phyloP scores from a whole-genome alignment of 306 rosid genomes.

The Aeschynomene evenia region DNA sequence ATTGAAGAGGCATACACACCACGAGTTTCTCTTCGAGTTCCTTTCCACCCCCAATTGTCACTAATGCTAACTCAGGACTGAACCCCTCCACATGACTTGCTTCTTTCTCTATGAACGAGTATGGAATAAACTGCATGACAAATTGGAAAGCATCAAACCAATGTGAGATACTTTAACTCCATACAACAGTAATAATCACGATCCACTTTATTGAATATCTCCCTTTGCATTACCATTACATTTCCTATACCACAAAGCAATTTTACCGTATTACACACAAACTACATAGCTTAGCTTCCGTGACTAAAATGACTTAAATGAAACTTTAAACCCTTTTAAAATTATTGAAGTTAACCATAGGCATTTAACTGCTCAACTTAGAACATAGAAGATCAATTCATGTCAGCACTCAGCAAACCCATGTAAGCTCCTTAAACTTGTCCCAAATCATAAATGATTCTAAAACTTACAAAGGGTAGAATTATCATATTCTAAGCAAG shows the following conservation, averaged over 20 bases:
- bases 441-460: neutral
- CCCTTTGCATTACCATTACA: neutral
- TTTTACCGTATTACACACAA: neutral
- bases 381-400: neutral
- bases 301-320: neutral
- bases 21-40: constrained; percentile 98
- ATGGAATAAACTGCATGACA: constrained; percentile 80
- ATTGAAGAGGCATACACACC: constrained; percentile 47
- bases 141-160: constrained; percentile 20
- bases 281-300: neutral
- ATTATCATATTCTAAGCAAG: neutral
- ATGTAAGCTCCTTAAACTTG: neutral
- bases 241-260: neutral
- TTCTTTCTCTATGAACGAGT: constrained; percentile 94
- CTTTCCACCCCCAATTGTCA: constrained; percentile 96
- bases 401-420: neutral
- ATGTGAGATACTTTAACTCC: neutral
- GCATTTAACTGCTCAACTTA: neutral
- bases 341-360: neutral
- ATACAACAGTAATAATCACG: neutral
- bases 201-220: neutral
- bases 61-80: constrained; percentile 90
- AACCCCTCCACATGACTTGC: constrained; percentile 98
- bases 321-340: neutral
- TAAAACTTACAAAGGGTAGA: neutral